A percentile compares a stretch with the other conserved stretches of the same genome.
These are phyloP conservation scores for Russula ochroleuca DNA, from an alignment of 768 basidiomycete genomes.

Conservation along the genomic window DNA sequence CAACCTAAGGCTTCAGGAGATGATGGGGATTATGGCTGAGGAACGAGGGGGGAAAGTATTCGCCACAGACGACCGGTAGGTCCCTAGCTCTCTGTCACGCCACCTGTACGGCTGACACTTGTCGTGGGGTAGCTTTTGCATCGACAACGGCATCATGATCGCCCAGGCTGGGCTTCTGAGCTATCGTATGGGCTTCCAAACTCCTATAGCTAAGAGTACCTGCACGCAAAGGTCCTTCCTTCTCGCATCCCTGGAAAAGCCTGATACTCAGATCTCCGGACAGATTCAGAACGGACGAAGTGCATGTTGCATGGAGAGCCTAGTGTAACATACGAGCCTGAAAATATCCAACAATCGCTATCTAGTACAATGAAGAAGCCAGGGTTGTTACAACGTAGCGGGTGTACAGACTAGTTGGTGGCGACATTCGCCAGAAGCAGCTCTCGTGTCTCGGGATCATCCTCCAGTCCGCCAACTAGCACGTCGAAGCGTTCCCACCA, in stretches of 20 bases:
- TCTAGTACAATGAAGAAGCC: neutral
- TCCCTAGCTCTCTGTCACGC: conserved; percentile 1
- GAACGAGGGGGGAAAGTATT: conserved; percentile 88
- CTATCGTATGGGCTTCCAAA: conserved; percentile 84
- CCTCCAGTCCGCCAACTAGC: conserved; percentile 42
- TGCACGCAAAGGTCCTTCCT: conserved; percentile 82
- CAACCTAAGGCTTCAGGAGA: conserved; percentile 89
- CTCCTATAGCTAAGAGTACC: conserved; percentile 71
- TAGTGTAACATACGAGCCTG: conserved; percentile 30
- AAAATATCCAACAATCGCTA: neutral
- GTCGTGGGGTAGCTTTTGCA: conserved; percentile 64
- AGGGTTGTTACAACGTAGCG: neutral
- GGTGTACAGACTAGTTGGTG: conserved; percentile 23
- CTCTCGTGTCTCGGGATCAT: conserved; percentile 47
- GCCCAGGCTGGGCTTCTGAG: conserved; percentile 93
- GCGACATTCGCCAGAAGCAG: conserved; percentile 51
- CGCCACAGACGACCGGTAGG: conserved; percentile 91
- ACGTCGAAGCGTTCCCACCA: conserved; percentile 70
- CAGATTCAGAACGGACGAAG: conserved; percentile 94
- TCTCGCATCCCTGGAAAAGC: neutral
- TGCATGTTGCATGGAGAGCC: conserved; percentile 84
- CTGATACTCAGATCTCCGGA: conserved; percentile 6
- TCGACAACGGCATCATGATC: conserved; percentile 99
- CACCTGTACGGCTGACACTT: neutral
- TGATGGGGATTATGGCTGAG: conserved; percentile 97